These are phyloP conservation scores for Populus hybrid DNA, from an alignment of 441 rosid species.

Conservation along the genomic window DNA sequence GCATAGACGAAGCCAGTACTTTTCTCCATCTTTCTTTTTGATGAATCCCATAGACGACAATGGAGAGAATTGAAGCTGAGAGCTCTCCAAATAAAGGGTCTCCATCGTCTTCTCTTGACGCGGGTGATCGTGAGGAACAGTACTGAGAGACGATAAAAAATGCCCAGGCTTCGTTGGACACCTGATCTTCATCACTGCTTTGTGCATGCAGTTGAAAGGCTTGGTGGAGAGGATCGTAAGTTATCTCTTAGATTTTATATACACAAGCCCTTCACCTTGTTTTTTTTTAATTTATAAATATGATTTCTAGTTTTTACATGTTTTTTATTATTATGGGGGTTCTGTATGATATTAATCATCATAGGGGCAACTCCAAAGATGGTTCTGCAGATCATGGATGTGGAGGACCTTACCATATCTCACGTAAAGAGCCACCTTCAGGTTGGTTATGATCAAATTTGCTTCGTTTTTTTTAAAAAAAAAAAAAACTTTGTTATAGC, in stretches of 20 bases:
- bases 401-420: constrained; percentile 91
- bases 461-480: background rate
- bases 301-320: too few species aligned
- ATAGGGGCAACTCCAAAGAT: constrained; percentile 98
- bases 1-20: background rate
- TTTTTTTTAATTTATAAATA: too few species aligned
- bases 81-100: constrained; percentile 15
- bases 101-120: constrained; percentile 19
- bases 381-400: constrained; percentile 94
- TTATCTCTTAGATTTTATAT: background rate
- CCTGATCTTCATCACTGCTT: constrained; percentile 93
- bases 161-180: constrained; percentile 93
- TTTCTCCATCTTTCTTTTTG: background rate
- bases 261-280: background rate
- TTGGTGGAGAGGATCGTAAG: constrained; percentile 86
- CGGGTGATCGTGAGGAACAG: too few species aligned
- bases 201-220: constrained; percentile 80
- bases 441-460: constrained; percentile 53
- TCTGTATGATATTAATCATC: too few species aligned
- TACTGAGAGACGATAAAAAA: constrained; percentile 38
- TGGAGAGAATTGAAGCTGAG: constrained; percentile 8
- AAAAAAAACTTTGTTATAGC: background rate
- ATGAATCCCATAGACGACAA: background rate
- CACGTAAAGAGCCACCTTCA: constrained; percentile 99
- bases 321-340: background rate